Conservation (phyloP, 2,329 filamentous ascomycete genomes). For the Penicillium aurantiogriseum region DNA sequence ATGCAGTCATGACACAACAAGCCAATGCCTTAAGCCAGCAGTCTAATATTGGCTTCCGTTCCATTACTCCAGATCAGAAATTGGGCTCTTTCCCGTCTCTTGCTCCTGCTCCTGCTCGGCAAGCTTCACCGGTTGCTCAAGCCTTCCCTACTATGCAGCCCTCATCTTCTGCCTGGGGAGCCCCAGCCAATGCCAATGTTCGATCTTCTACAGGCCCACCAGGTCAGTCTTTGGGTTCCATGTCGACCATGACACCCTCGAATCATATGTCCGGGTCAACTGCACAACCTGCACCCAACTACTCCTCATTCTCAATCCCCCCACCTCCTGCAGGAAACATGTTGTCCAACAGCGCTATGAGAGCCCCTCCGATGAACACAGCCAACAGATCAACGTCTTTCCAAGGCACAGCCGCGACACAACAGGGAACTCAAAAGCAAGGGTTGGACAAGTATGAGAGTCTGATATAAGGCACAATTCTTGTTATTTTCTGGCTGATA, state of each 20-base stretch:
- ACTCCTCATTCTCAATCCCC: constrained; percentile 43
- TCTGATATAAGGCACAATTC: constrained; percentile 44
- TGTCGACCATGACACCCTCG: constrained; percentile 27
- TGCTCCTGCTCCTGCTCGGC: constrained; percentile 44
- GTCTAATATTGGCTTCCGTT: constrained; percentile 37
- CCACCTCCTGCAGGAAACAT: constrained; percentile 35
- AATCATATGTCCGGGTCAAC: constrained; percentile 15
- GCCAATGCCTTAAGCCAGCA: constrained; percentile 19
- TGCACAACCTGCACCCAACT: constrained; percentile 28
- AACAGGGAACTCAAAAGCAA: constrained; percentile 32
- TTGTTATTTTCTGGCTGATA: constrained; percentile 12
- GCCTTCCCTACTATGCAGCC: constrained; percentile 32
- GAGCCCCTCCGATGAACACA: constrained; percentile 17
- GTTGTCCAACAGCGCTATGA: constrained; percentile 22
- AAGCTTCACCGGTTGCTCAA: constrained; percentile 29
- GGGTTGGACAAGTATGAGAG: constrained; percentile 59
- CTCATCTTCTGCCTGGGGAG: constrained; percentile 27
- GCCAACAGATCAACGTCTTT: constrained; percentile 24
- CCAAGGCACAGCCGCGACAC: constrained; percentile 21
- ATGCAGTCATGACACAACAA: constrained; percentile 19
- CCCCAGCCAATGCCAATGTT: constrained; percentile 16
- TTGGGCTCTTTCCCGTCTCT: constrained; percentile 50
- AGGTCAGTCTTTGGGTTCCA: constrained; percentile 23
- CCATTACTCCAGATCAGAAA: constrained; percentile 54
- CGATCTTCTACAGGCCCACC: constrained; percentile 18